A percentile compares a stretch with the other conserved stretches of the same genome.
These are phyloP conservation scores for Boletellus ananas DNA, from an alignment of 768 basidiomycete species.

Conservation along the genomic window DNA sequence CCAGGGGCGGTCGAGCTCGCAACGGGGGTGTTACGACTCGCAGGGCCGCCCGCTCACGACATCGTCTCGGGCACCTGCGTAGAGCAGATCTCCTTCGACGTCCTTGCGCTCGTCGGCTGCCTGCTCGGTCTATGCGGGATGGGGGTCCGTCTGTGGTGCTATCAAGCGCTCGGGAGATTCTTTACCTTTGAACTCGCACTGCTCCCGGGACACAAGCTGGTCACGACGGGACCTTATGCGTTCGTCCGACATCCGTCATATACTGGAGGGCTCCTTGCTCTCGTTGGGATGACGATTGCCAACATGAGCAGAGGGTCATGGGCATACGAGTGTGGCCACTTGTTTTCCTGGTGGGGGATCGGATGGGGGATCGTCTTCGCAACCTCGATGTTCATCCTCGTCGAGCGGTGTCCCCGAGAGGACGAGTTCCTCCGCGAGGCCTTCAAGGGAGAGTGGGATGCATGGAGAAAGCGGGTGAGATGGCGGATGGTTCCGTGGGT, in stretches of 20 bases:
- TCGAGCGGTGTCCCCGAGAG: conserved; percentile 8
- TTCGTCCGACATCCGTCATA: conserved; percentile 15
- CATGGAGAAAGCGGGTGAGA: conserved; percentile 6
- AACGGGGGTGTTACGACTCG: neutral
- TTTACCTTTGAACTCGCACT: conserved; percentile 39
- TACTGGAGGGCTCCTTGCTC: conserved; percentile 1
- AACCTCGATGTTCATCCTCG: neutral
- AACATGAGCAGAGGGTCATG: conserved; percentile 11
- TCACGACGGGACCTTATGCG: conserved; percentile 16
- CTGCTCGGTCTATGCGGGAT: conserved; percentile 24
- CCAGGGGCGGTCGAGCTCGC: conserved; percentile 4
- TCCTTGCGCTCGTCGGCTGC: neutral
- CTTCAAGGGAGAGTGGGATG: conserved; percentile 14
- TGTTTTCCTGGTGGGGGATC: conserved; percentile 5
- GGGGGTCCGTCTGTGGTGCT: conserved; percentile 34
- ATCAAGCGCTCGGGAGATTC: conserved; percentile 32
- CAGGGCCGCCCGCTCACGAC: neutral
- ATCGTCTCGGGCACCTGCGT: conserved; percentile 2
- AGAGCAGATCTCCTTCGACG: conserved; percentile 3
- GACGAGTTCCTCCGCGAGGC: conserved; percentile 1
- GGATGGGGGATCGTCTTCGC: neutral
- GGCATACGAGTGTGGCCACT: conserved; percentile 9
- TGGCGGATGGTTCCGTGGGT: conserved; percentile 13
- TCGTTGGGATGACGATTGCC: conserved; percentile 5
- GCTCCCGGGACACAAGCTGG: conserved; percentile 3